phyloP scores from a whole-genome alignment of 768 basidiomycete species.

The Roridomyces roridus region DNA sequence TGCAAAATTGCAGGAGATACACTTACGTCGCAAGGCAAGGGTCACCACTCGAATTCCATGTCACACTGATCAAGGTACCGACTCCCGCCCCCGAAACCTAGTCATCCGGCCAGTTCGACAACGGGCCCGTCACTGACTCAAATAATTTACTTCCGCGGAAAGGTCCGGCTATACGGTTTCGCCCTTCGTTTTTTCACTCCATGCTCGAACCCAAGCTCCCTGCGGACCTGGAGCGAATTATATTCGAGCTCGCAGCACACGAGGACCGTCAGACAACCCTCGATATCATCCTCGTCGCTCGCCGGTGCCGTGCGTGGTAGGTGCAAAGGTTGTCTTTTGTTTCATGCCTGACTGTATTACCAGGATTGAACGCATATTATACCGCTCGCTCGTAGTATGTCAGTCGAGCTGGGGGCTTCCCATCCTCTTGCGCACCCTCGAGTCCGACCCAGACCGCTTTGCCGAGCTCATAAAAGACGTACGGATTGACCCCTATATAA shows the following conservation, averaged over 20 bases:
- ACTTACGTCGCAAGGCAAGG: too few species aligned
- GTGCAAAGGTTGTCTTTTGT: background rate
- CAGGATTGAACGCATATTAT: slow-evolving; percentile 22
- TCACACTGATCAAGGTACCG: too few species aligned
- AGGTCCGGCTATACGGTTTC: background rate
- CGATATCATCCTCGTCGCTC: slow-evolving; percentile 20
- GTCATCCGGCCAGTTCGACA: too few species aligned
- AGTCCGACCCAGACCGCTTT: background rate
- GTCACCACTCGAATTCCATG: too few species aligned
- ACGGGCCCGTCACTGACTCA: too few species aligned
- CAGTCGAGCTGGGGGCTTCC: slow-evolving; percentile 21
- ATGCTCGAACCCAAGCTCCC: slow-evolving; percentile 18
- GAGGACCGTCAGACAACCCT: slow-evolving; percentile 1
- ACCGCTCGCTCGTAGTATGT: slow-evolving; percentile 15
- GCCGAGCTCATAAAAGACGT: slow-evolving; percentile 4
- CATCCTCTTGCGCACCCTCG: slow-evolving; percentile 13
- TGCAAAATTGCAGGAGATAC: too few species aligned
- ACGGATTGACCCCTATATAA: slow-evolving; percentile 20
- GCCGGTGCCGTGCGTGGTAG: slow-evolving; percentile 18
- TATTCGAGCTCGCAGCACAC: slow-evolving; percentile 9
- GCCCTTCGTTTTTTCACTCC: background rate
- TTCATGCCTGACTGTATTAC: background rate
- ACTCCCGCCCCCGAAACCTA: too few species aligned
- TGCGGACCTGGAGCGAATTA: slow-evolving; percentile 16
- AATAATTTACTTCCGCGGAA: too few species aligned